Base-by-base conservation (phyloP, 78 protist genomes). In the Chrysochromulina tobinii region DNA sequence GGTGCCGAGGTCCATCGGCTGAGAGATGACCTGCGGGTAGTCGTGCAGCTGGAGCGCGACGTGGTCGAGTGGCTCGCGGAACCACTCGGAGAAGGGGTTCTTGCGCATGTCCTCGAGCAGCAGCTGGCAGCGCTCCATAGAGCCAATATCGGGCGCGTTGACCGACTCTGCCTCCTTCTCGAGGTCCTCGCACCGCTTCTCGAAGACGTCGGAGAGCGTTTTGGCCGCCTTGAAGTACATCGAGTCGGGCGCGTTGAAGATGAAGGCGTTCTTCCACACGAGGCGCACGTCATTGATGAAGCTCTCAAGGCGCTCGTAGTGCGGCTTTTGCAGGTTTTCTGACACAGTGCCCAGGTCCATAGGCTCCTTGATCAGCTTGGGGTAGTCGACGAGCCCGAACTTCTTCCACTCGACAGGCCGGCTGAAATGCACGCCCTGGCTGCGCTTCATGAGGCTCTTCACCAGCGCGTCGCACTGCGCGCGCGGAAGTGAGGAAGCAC, bases 281-380 rank as follows among this genome's bases (percentile, higher is more conserved):
- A 88, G 59, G 18, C 91, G 91, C 14, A 59, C 69, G 51, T 88
- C 91, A 67, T 88, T 88, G 25, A 83, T 83, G 5, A 67, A 88
- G 27, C 38, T 83, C 48, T 79, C 87, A 2, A 79, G 64, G 50
- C 64, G 48, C 12, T 0, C 15, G 64, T 79, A 79, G 5, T 79
- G 1, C 8, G 3, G 0, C 9, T 21, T 5, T 55, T 1, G 0
- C 55, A 68, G 54, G 8, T 58, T 86, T 66, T 75, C 88, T 18
- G 2, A 1, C 2, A 59, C 64, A 59, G 64, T 59, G 68, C 90
- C 92, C 2, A 95, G 59, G 81, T 95, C 96, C 96, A 95, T 95
- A 18, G 96, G 96, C 12, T 90, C 59, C 91, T 93, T 67, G 94
- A 95, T 59, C 15, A 95, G 9, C 57, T 68, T 21, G 21, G 83